Conservation (phyloP, 495 filamentous ascomycete genomes). For the Tuber borchii region DNA sequence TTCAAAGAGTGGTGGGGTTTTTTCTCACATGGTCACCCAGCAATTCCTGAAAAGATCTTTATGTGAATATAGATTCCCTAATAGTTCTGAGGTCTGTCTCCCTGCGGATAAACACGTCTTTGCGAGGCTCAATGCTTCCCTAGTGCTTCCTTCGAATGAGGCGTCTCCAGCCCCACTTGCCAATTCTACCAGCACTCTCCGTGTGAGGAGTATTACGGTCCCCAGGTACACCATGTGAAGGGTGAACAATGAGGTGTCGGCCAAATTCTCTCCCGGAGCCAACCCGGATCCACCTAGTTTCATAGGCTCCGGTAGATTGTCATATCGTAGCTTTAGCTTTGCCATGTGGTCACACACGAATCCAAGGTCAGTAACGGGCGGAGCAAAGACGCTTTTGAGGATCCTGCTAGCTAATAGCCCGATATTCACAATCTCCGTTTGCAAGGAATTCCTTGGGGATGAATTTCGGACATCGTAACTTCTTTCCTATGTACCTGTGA, state of each 20-base stretch:
- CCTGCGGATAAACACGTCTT: constrained; percentile 14
- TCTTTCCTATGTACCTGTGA: constrained; percentile 9
- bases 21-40: constrained; percentile 15
- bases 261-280: not conserved
- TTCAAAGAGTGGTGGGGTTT: not conserved
- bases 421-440: constrained; percentile 16
- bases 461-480: constrained; percentile 7
- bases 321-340: constrained; percentile 8
- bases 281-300: not conserved
- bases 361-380: constrained; percentile 7
- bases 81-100: constrained; percentile 13
- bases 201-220: constrained; percentile 16
- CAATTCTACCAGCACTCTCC: constrained; percentile 9
- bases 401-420: constrained; percentile 12
- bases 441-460: constrained; percentile 7
- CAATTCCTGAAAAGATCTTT: constrained; percentile 14
- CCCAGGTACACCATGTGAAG: constrained; percentile 17
- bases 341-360: constrained; percentile 11
- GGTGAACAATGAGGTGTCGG: constrained; percentile 11
- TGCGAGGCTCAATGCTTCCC: constrained; percentile 6
- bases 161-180: not conserved
- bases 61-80: constrained; percentile 10
- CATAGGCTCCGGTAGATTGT: constrained; percentile 13
- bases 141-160: constrained; percentile 3
- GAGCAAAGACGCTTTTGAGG: constrained; percentile 6